phyloP scores from a whole-genome alignment of 805 yeast genomes.

The Wickerhamomyces subpelliculosus region DNA sequence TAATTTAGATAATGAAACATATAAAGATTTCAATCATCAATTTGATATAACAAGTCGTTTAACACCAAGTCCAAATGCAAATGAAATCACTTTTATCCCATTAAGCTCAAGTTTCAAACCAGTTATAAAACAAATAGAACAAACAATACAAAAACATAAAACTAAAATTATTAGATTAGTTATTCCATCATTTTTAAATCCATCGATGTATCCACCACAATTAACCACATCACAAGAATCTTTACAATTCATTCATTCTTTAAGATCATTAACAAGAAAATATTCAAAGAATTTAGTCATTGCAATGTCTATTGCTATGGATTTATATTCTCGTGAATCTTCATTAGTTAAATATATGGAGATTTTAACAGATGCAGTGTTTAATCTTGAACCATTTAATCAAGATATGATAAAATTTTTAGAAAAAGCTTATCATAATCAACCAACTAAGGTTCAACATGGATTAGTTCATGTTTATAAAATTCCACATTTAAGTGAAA shows the following conservation, averaged over 20 bases:
- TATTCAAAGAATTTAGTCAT: constrained; percentile 41
- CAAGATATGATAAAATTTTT: constrained; percentile 61
- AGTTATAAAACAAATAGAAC: constrained; percentile 35
- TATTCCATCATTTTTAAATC: constrained; percentile 75
- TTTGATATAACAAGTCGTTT: constrained; percentile 74
- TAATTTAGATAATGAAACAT: constrained; percentile 24
- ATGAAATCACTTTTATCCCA: constrained; percentile 55
- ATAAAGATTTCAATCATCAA: constrained; percentile 52
- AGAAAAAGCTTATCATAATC: constrained; percentile 62
- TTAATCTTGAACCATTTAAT: constrained; percentile 76
- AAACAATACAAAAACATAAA: constrained; percentile 34
- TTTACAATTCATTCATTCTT: constrained; percentile 53
- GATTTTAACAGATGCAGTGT: constrained; percentile 53
- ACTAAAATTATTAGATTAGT: constrained; percentile 54
- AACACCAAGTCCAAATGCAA: constrained; percentile 55
- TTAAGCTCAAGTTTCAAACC: constrained; percentile 22
- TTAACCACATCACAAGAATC: constrained; percentile 39
- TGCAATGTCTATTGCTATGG: constrained; percentile 52
- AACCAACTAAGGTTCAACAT: constrained; percentile 73
- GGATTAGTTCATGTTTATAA: constrained; percentile 77
- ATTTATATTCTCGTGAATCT: constrained; percentile 52
- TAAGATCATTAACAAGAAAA: constrained; percentile 47
- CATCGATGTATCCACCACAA: constrained; percentile 58
- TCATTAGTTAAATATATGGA: constrained; percentile 48
- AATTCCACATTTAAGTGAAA: constrained; percentile 62